Base-by-base conservation (phyloP, 306 rosid species). In the Vicia sativa region DNA sequence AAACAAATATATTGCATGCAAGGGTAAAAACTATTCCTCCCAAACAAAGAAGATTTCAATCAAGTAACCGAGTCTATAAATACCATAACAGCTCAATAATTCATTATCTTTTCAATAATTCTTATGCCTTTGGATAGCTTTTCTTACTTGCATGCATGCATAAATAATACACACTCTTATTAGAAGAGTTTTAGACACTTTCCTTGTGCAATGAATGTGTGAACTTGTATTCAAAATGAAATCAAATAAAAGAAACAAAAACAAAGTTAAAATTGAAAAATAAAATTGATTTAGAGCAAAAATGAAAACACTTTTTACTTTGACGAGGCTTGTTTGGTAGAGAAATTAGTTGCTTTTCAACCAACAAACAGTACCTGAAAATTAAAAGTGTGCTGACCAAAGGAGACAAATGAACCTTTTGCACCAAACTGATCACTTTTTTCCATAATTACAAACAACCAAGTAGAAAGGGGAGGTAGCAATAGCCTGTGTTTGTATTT, bases 341-440 rank as follows among this genome's bases (percentile, higher is more conserved):
- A 3, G 45, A 41, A 3, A 41, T 11, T 34, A 34, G 26, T 56
- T 37, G 29, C 34, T 71, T 64, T 77, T 77, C 81, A 64, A 71
- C 73, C 62, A 42, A 70, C 72, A 70, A 76, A 70, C 44, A 46
- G 28, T 57, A 5, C 64, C 42, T 42, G 1, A 14, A 23, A n/a
- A n/a, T n/a, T n/a, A n/a, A 35, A 45, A 45, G 39, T 34, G 12
- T n/a, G 57, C 49, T 9, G 39, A 19, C 23, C 12, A 15, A 55
- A 23, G 72, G 21, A 70, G 72, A 70, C 73, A n/a, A 37, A 70
- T 46, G 38, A 10, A 37, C 49, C 67, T 57, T 68, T 71, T 64
- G 9, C 25, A 25, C 68, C 71, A 38, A 44, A 16, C 57, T 5
- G 0, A 16, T 55, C 45, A 56, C 49, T 45, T 56, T 59, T 39